Base-by-base conservation (phyloP, 2,329 filamentous ascomycete species). In the Aspergillus chevalieri region DNA sequence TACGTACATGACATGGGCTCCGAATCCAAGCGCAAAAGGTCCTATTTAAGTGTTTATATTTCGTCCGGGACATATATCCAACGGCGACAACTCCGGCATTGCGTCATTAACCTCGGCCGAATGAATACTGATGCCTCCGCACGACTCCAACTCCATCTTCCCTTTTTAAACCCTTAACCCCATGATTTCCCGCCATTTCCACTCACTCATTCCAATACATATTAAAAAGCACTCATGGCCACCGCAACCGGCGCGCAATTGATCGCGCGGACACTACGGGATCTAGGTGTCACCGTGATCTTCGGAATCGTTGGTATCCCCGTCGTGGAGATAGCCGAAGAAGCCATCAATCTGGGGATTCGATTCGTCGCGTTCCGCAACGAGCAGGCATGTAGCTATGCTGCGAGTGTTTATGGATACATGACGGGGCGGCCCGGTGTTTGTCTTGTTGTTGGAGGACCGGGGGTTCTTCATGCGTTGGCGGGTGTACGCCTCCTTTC, bases 331-430 rank as follows among this genome's bases (percentile, higher is more conserved):
- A 79, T 82, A 36, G 79, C 77, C 19, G 78, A 82, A 61, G 74
- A 80, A 63, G 77, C 74, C 46, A 76, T 81, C 59, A 74, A 76
- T 46, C 64, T 80, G 39, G 79, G 79, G 1, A 80, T 82, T 52
- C 72, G 77, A 26, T 82, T 81, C 62, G 75, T 82, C 46, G 78
- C 74, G 22, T 82, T 81, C 55, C 68, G 79, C 26, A 82, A 82
- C 54, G 79, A 83, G 55, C 79, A 83, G 62, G 77, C 79, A 9
- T 78, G 76, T 28, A 75, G 74, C 54, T 82, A 82, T 69, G 79
- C 79, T 9, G 78, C 79, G 3, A 78, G 75, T 44, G 76, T 76
- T 5, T 81, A 82, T 71, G 79, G 78, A 12, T 82, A 80, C 55
- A 68, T 82, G 56, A 81, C 77, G 3, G 78, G 78, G 17, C 72